Conservation (phyloP, 2,329 filamentous ascomycete species). For the Colletotrichum sublineola region DNA sequence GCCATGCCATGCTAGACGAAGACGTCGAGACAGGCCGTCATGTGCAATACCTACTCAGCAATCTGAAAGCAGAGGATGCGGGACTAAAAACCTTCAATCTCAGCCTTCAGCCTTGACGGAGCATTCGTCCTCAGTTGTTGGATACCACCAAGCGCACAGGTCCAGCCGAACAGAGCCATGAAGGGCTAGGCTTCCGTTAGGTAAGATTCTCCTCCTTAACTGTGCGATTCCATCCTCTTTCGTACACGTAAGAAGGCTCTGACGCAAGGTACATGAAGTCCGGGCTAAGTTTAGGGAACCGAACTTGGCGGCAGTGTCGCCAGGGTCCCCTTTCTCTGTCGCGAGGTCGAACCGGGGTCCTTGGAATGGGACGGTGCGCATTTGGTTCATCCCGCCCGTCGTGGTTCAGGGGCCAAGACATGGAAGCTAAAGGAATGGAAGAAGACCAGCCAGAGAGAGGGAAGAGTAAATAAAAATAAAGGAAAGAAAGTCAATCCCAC, state of each 20-base stretch:
- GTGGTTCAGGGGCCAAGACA: slow-evolving; percentile 28
- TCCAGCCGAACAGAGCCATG: neutral
- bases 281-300: slow-evolving; percentile 26
- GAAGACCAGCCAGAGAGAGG: neutral
- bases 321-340: slow-evolving; percentile 30
- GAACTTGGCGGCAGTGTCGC: slow-evolving; percentile 19
- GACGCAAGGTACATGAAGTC: slow-evolving; percentile 22
- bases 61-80: neutral
- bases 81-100: neutral
- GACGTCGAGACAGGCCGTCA: neutral
- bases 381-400: slow-evolving; percentile 34
- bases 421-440: slow-evolving; percentile 12
- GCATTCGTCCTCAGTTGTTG: neutral
- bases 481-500: neutral
- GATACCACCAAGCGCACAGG: neutral
- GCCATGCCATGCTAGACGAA: slow-evolving; percentile 1
- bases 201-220: neutral
- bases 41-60: slow-evolving; percentile 2
- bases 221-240: slow-evolving; percentile 2
- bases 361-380: slow-evolving; percentile 31
- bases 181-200: neutral
- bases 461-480: neutral
- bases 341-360: slow-evolving; percentile 16
- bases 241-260: slow-evolving; percentile 2
- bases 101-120: neutral